Evolutionary conservation across 1,284 basidiomycete genomes (phyloP).

Genomic region (Naganishia cerealis): DNA sequence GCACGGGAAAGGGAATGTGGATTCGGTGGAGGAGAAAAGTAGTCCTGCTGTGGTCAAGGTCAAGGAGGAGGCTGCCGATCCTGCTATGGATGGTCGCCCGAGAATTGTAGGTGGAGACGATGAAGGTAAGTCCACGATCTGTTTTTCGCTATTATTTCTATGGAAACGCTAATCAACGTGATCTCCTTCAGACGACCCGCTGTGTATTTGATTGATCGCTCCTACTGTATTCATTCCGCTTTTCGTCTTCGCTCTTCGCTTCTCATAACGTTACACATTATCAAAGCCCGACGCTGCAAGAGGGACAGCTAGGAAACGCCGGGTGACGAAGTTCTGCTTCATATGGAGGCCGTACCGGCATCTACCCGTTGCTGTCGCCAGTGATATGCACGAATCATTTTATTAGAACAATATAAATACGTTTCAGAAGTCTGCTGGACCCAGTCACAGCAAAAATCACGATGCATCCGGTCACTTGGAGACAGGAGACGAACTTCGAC

Average conservation of each 20-base stretch:
- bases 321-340: too few species aligned
- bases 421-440: too few species aligned
- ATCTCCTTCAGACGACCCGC: not conserved
- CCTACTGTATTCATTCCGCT: not conserved
- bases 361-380: too few species aligned
- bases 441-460: too few species aligned
- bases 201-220: not conserved
- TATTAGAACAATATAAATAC: too few species aligned
- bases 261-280: not conserved
- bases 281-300: not conserved
- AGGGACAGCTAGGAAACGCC: not conserved
- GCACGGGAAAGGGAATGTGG: not conserved
- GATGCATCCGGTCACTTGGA: too few species aligned
- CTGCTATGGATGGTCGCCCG: slow-evolving; percentile 1
- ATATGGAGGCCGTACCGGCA: too few species aligned
- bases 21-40: not conserved
- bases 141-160: not conserved
- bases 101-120: slow-evolving; percentile 23
- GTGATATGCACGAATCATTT: too few species aligned
- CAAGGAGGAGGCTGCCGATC: slow-evolving; percentile 21
- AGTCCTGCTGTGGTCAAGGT: slow-evolving; percentile 8
- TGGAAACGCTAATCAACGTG: not conserved
- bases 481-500: too few species aligned
- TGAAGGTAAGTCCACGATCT: slow-evolving; percentile 1
- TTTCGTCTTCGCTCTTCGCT: slow-evolving; percentile 4